These are phyloP conservation scores for Asterionellopsis glacialis DNA, from an alignment of 108 stramenopile species.

Conservation along the genomic window DNA sequence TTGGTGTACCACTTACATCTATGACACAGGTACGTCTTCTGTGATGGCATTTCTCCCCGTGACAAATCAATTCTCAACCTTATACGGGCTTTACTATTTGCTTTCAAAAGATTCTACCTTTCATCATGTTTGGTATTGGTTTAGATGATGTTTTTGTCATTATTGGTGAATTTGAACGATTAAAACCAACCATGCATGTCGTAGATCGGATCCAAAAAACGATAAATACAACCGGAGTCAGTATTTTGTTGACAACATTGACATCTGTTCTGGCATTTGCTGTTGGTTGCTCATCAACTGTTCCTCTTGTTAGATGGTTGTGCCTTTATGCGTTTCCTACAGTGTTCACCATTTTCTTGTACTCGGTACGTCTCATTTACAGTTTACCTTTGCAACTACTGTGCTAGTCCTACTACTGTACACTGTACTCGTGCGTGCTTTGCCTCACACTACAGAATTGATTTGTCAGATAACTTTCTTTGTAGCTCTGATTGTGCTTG, in stretches of 20 bases:
- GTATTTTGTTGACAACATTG: conserved; percentile 8
- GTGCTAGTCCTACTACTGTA: too few relatives aligned
- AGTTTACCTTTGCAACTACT: too few relatives aligned
- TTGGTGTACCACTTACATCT: background rate
- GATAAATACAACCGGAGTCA: conserved; percentile 1
- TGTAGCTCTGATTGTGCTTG: background rate
- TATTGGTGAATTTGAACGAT: background rate
- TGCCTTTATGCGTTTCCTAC: background rate
- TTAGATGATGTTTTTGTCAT: conserved; percentile 7
- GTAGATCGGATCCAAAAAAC: background rate
- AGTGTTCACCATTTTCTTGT: conserved; percentile 25
- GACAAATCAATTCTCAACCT: too few relatives aligned
- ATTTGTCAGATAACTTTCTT: conserved; percentile 11
- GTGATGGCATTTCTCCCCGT: too few relatives aligned
- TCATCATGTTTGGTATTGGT: background rate
- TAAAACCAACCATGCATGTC: background rate
- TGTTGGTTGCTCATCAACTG: background rate
- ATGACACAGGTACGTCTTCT: background rate
- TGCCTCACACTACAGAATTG: conserved; percentile 3
- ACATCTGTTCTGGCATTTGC: conserved; percentile 3
- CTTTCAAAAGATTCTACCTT: background rate
- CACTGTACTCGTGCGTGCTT: too few relatives aligned
- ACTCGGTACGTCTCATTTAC: too few relatives aligned
- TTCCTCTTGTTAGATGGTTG: conserved; percentile 1
- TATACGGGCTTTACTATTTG: background rate